Conservation (phyloP, 225 moss, liverwort and hornwort genomes). For the Sphagnum contortum region DNA sequence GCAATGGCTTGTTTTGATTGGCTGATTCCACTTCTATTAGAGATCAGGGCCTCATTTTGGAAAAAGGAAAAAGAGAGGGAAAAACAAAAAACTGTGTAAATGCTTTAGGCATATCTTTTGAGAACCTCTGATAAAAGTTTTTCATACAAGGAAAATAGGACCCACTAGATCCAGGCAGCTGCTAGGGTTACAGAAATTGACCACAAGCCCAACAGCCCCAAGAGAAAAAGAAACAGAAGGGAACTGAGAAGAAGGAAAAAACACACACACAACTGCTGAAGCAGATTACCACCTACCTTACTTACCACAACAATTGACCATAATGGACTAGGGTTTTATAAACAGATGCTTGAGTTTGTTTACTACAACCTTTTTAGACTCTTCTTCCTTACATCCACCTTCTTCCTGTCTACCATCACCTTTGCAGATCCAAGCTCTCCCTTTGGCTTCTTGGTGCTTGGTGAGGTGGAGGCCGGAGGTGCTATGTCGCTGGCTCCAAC, state of each 20-base stretch:
- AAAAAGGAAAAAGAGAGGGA: too few relatives aligned
- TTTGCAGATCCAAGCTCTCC: conserved; percentile 74
- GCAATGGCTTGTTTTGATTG: too few relatives aligned
- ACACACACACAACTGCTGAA: conserved; percentile 10
- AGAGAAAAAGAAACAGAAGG: conserved; percentile 4
- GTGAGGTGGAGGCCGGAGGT: conserved; percentile 46
- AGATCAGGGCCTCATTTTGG: too few relatives aligned
- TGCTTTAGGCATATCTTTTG: too few relatives aligned
- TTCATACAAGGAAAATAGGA: conserved; percentile 25
- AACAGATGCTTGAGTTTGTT: conserved; percentile 11
- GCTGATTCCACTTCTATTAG: too few relatives aligned
- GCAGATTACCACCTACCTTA: conserved; percentile 20
- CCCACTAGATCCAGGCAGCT: conserved; percentile 14
- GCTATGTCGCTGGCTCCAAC: conserved; percentile 60
- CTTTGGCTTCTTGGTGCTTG: conserved; percentile 87
- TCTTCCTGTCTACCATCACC: conserved; percentile 86
- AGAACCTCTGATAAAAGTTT: not conserved
- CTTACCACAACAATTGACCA: conserved; percentile 15
- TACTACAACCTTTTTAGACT: conserved; percentile 93
- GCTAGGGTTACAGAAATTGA: conserved; percentile 5
- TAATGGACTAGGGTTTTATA: conserved; percentile 12
- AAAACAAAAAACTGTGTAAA: too few relatives aligned
- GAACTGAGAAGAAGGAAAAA: conserved; percentile 10
- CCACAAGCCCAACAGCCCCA: too few relatives aligned
- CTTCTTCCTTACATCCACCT: conserved; percentile 96